Evolutionary conservation across 2,329 filamentous ascomycete genomes (phyloP), one percentile per base, ranked within the genome.

Genomic region (Cladosporium halotolerans): DNA sequence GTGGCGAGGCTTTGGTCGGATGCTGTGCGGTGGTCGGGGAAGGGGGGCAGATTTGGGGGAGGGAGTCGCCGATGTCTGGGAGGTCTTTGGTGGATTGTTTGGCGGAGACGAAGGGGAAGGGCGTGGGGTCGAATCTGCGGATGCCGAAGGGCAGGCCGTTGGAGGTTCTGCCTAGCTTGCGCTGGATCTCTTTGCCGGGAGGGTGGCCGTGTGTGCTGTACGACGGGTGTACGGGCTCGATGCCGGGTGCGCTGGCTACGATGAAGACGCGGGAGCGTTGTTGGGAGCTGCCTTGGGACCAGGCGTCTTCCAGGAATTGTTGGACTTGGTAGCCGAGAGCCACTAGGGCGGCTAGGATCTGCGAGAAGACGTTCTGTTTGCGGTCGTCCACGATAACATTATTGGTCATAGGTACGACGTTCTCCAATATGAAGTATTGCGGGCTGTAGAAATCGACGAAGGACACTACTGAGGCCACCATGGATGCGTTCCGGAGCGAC

Each of bases 321-420:
- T 85, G 80, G 0, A 82, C 74, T 63, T 95, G 88, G 59, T 93
- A 95, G 0, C 88, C 88, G 57, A 93, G 74, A 0, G 84, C 86
- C 0, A 92, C 84, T 0, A 93, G 70, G 1, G 83, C 78, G 57
- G 85, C 87, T 9, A 93, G 74, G 0, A 93, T 73, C 59, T 91
- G 87, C 1, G 83, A 83, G 48, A 91, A 83, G 0, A 88, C 80
- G 54, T 88, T 87, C 16, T 85, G 75, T 14, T 72, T 71, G 19
- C 63, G 73, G 16, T 36, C 43, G 8, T 51, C 14, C 2, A 53
- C 38, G 10, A 11, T 6, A 5, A 53, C 19, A 3, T 41, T 41
- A 0, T 54, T 48, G 0, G 86, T 78, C 71, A 92, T 88, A 0
- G 72, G 75, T 0, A 80, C 70, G 0, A 95, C 89, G 59, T 95